Percentiles rank a stretch among this genome's conserved stretches.
phyloP scores from a whole-genome alignment of 805 yeast species.

The Pichia insulana region DNA sequence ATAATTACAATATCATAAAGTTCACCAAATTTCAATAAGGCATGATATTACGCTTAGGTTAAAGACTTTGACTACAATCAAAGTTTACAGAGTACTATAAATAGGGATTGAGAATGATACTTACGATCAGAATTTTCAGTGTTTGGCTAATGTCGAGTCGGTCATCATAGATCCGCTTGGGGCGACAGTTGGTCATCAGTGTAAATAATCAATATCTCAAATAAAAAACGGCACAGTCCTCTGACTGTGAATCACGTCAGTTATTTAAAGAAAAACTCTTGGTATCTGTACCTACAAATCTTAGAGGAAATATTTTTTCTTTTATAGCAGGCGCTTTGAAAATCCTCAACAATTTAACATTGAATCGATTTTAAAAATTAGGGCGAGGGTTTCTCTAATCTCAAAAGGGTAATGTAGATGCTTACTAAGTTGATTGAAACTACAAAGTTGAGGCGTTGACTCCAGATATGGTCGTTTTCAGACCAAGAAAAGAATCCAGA shows the following conservation, averaged over 20 bases:
- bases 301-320: not conserved
- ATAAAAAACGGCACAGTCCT: not conserved
- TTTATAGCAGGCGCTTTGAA: too few species aligned
- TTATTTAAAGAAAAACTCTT: not conserved
- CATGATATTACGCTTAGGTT: too few species aligned
- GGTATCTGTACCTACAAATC: too few species aligned
- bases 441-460: too few species aligned
- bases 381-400: too few species aligned
- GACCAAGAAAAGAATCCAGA: slow-evolving; percentile 26
- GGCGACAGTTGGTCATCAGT: slow-evolving; percentile 69
- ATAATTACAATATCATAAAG: too few species aligned
- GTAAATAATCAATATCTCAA: slow-evolving; percentile 1
- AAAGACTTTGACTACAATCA: too few species aligned
- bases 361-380: too few species aligned
- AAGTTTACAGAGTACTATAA: too few species aligned
- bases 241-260: not conserved
- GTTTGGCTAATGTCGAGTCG: slow-evolving; percentile 64
- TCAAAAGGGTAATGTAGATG: not conserved
- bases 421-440: not conserved
- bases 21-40: too few species aligned
- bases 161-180: slow-evolving; percentile 61
- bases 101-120: too few species aligned
- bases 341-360: too few species aligned
- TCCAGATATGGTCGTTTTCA: slow-evolving; percentile 1
- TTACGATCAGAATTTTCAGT: slow-evolving; percentile 52